Base-by-base conservation (phyloP, 78 protist genomes). In the Polysphondylium violaceum region DNA sequence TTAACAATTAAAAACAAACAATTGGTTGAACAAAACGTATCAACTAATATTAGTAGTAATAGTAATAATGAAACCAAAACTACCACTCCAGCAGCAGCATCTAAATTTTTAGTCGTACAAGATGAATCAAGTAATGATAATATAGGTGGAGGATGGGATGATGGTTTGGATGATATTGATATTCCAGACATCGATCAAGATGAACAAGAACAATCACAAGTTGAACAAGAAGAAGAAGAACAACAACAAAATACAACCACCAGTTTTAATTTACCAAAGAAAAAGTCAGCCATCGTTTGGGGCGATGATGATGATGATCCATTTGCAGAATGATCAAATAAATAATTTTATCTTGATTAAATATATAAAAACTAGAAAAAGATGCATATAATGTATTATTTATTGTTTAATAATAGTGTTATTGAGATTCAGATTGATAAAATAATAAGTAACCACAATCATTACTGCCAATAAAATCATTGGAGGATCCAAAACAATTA, bases 381-480 rank as follows among this genome's bases (percentile, higher is more conserved):
- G 75, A 68, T 3, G 75, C 27, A 68, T 68, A 68, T 12, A 31
- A 40, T 40, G 55, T 23, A 23, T 38, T 44, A 7, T 68, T 44
- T 21, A 14, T 44, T 35, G 53, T 25, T 68, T 12, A 17, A 60
- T 12, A 23, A 12, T 68, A 41, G 51, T 68, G n/a, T 35, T 19
- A 31, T 9, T 41, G 8, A 2, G 17, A 43, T 47, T 61, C 87
- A 12, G 67, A 53, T 86, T 87, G 88, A 50, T 87, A 87, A 29
- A 87, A 87, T 36, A 87, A 33, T 17, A 87, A 53, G 47, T 87
- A 87, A 12, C 93, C 86, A 43, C 93, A 87, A 25, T 87, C 93
- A 76, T 75, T 76, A 27, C 83, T 74, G 25, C 89, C 67, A 60
- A 16, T 3, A 19, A 31, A 74, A 4, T 87, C 86, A 43, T 40